A percentile compares a stretch with the other conserved stretches of the same genome.
These are phyloP conservation scores for Ceratocystis variospora DNA, from an alignment of 2,329 filamentous ascomycete genomes.

Conservation along the genomic window DNA sequence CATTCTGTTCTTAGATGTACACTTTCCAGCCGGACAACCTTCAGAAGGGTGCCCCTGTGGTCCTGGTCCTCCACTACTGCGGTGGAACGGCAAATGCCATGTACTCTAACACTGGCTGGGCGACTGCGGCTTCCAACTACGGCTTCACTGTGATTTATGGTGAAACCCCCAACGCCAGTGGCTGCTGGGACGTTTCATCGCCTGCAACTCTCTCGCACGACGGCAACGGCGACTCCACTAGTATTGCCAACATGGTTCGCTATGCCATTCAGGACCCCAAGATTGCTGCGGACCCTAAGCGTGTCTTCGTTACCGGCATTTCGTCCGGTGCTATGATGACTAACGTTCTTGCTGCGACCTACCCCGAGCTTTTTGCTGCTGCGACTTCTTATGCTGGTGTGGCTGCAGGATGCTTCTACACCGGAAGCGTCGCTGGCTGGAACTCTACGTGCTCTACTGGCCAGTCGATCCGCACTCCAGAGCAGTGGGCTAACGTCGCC, in stretches of 20 bases:
- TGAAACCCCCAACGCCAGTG: constrained; percentile 35
- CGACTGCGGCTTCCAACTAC: constrained; percentile 29
- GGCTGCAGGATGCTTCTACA: constrained; percentile 40
- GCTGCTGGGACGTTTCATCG: constrained; percentile 46
- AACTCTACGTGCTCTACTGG: constrained; percentile 42
- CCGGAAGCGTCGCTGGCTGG: constrained; percentile 35
- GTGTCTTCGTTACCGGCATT: constrained; percentile 41
- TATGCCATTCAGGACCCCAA: constrained; percentile 40
- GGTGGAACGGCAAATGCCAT: constrained; percentile 36
- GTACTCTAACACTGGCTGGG: constrained; percentile 37
- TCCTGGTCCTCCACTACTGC: constrained; percentile 44
- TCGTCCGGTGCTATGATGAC: constrained; percentile 40
- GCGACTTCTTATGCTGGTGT: constrained; percentile 40
- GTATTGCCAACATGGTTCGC: constrained; percentile 45
- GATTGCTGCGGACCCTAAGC: constrained; percentile 31
- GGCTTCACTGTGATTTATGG: constrained; percentile 42
- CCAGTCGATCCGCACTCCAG: constrained; percentile 30
- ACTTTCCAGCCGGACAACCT: constrained; percentile 27
- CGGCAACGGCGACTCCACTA: constrained; percentile 42
- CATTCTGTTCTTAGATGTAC: constrained; percentile 20
- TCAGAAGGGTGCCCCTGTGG: constrained; percentile 31
- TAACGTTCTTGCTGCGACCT: constrained; percentile 34
- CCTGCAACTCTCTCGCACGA: constrained; percentile 38
- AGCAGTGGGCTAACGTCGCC: constrained; percentile 31
- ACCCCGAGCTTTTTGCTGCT: constrained; percentile 41